Conservation (phyloP, 1,284 basidiomycete genomes). For the Amylostereum chailletii region DNA sequence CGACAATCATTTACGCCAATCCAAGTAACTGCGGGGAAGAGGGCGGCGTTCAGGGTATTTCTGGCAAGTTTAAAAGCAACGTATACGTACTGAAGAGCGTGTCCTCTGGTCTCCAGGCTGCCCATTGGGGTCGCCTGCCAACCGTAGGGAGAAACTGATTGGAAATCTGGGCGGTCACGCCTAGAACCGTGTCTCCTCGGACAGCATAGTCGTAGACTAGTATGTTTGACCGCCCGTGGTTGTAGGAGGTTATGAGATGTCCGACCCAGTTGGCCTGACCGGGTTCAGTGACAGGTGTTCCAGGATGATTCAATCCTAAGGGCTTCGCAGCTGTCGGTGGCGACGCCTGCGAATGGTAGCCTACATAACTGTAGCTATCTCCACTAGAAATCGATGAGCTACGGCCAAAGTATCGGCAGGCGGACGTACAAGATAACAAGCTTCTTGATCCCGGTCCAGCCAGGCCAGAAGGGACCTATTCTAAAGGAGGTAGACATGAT, state of each 20-base stretch:
- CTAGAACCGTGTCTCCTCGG: conserved; percentile 17
- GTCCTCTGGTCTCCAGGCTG: conserved; percentile 20
- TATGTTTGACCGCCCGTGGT: conserved; percentile 22
- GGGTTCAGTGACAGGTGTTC: conserved; percentile 32
- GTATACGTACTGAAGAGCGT: conserved; percentile 20
- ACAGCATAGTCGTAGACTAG: conserved; percentile 35
- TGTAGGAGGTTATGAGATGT: conserved; percentile 37
- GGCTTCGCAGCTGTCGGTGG: conserved; percentile 28
- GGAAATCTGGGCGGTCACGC: conserved; percentile 16
- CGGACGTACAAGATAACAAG: conserved; percentile 31
- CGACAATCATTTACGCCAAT: conserved; percentile 59
- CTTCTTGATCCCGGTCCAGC: conserved; percentile 23
- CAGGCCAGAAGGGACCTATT: conserved; percentile 24
- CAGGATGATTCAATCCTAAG: conserved; percentile 31
- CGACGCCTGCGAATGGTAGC: conserved; percentile 16
- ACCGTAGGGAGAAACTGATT: conserved; percentile 12
- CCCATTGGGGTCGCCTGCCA: conserved; percentile 14
- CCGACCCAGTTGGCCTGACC: conserved; percentile 46
- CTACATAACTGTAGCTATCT: conserved; percentile 39
- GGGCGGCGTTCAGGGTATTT: neutral
- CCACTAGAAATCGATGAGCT: conserved; percentile 25
- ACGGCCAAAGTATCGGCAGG: conserved; percentile 2
- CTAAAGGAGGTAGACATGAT: conserved; percentile 11
- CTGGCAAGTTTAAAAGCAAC: too few relatives aligned
- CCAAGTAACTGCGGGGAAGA: conserved; percentile 41